Evolutionary conservation across 495 filamentous ascomycete genomes (phyloP), one percentile per base, ranked within the genome.

Genomic region (Trichoderma gamsii): DNA sequence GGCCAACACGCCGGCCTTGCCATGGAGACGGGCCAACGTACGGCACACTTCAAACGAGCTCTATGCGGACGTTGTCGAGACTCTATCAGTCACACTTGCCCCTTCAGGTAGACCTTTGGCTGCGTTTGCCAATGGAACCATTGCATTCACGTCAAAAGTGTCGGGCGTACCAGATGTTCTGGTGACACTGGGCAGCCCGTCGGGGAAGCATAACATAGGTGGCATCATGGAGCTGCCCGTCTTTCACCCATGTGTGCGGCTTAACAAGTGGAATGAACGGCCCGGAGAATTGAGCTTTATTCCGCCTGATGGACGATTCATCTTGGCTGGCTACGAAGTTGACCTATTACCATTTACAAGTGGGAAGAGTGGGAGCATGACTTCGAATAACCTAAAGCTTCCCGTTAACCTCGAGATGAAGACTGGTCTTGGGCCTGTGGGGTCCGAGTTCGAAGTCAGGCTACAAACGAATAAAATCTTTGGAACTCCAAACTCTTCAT

Each of bases 41-140:
- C 87, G 92, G 11, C 96, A 99, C 76, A 98, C 93, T 7, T 94
- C 90, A 64, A 98, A 97, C 78, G 94, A 98, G 77, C 85, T 99
- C 43, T 98, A 99, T 76, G 95, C 97, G 51, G 95, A 99, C 76
- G 85, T 99, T 2, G 85, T 99, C 59, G 95, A 99, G 80, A 90
- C 91, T 4, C 84, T 99, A 0, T 87, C 87, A 0, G 90, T 97
- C 4, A 95, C 88, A 1, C 84, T 97, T 65, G 92, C 95, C 0
- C 95, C 95, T 0, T 97, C 93, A 0, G 95, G 96, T 11, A 84
- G 91, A 7, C 86, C 93, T 4, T 84, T 99, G 27, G 86, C 92
- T 12, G 95, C 95, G 25, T 86, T 96, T 70, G 92, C 92, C 9
- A 90, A 92, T 69, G 95, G 95, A 66, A 97, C 92, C 8, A 94